phyloP scores from a whole-genome alignment of 2,329 filamentous ascomycete genomes.

The Trichoderma harzianum region DNA sequence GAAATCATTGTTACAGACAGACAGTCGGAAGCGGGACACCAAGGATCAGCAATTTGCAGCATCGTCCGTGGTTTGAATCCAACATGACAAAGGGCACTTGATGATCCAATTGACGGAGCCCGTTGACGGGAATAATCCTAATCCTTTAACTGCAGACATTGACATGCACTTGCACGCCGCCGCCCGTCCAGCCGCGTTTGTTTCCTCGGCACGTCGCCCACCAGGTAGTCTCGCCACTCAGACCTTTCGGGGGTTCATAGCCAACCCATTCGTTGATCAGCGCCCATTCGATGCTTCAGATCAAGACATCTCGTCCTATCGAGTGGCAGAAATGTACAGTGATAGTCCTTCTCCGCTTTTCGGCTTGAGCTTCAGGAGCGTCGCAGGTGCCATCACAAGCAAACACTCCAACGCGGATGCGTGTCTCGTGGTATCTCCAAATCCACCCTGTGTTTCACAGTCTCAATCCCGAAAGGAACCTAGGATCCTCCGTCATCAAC shows the following conservation, averaged over 20 bases:
- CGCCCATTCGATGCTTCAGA: background rate
- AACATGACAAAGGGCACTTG: background rate
- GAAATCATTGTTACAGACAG: slow-evolving; percentile 18
- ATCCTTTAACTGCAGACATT: background rate
- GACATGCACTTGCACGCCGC: background rate
- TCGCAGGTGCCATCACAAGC: background rate
- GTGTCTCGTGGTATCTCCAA: background rate
- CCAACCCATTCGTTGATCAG: background rate
- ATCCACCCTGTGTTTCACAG: background rate
- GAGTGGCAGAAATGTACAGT: background rate
- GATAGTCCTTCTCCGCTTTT: background rate
- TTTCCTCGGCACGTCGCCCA: background rate
- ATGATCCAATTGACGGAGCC: background rate
- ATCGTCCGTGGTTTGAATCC: background rate
- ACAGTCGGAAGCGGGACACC: slow-evolving; percentile 9
- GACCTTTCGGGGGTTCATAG: background rate
- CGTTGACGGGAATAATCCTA: background rate
- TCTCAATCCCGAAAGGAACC: background rate
- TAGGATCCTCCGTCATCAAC: background rate
- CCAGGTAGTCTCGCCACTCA: background rate
- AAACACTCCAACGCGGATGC: background rate
- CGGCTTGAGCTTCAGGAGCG: slow-evolving; percentile 1
- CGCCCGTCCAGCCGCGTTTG: background rate
- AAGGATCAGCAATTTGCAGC: slow-evolving; percentile 1
- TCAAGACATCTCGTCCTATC: background rate